phyloP scores from a whole-genome alignment of 495 filamentous ascomycete species.

The Aspergillus olivimuriae region DNA sequence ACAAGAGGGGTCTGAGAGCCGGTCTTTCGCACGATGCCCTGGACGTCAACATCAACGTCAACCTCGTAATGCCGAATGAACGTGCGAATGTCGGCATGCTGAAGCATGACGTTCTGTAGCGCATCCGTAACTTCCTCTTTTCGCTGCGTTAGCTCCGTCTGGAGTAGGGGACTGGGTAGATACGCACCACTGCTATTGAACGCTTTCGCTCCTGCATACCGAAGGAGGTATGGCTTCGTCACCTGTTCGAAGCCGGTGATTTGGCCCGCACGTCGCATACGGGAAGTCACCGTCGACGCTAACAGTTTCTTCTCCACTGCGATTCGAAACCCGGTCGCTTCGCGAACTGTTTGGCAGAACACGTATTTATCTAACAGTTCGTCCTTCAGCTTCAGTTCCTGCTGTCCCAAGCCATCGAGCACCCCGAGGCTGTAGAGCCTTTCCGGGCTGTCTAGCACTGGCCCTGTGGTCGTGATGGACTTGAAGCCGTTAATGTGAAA shows the following conservation, averaged over 20 bases:
- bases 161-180: neutral
- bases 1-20: conserved; percentile 12
- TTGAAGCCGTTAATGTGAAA: conserved; percentile 26
- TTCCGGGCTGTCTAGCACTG: conserved; percentile 16
- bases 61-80: conserved; percentile 27
- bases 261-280: conserved; percentile 17
- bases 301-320: conserved; percentile 10
- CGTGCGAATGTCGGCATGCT: conserved; percentile 22
- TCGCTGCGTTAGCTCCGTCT: conserved; percentile 2
- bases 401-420: conserved; percentile 19
- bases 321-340: conserved; percentile 12
- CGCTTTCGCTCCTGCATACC: conserved; percentile 18
- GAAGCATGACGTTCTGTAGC: conserved; percentile 29
- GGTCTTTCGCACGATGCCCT: conserved; percentile 18
- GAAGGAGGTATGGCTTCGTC: conserved; percentile 18
- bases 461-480: conserved; percentile 13
- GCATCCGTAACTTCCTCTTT: conserved; percentile 26
- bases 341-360: conserved; percentile 14
- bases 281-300: conserved; percentile 12
- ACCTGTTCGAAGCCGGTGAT: conserved; percentile 20
- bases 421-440: conserved; percentile 26
- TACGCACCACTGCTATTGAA: conserved; percentile 20
- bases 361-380: conserved; percentile 4
- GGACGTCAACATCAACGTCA: conserved; percentile 20
- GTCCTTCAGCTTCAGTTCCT: conserved; percentile 20